Conservation (phyloP, 345 rosid species). For the Pseudoturritis turrita region DNA sequence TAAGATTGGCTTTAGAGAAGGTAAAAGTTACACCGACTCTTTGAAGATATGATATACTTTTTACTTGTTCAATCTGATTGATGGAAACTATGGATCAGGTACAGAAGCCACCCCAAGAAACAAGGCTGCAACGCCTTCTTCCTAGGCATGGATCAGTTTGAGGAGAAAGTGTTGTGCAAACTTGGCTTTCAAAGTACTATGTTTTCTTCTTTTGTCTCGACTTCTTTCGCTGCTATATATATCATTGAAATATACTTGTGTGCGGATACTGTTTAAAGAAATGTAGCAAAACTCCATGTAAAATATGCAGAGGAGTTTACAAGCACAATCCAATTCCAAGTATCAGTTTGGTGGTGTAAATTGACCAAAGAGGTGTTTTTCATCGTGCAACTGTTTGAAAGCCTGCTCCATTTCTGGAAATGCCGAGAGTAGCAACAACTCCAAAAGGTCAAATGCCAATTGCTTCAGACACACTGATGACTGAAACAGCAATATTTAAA, state of each 20-base stretch:
- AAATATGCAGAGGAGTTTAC: constrained; percentile 1
- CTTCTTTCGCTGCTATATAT: neutral
- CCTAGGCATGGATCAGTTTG: constrained; percentile 31
- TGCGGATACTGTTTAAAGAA: neutral
- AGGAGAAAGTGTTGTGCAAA: neutral
- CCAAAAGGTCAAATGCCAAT: constrained; percentile 68
- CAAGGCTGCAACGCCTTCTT: constrained; percentile 56
- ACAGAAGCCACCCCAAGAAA: constrained; percentile 82
- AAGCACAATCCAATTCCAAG: neutral
- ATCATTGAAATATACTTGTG: neutral
- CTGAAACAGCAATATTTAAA: constrained; percentile 38
- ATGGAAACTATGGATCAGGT: constrained; percentile 34
- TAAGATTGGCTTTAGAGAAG: constrained; percentile 70
- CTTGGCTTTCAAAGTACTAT: constrained; percentile 9
- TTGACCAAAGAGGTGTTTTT: constrained; percentile 74
- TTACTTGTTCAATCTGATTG: neutral
- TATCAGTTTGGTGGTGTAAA: constrained; percentile 36
- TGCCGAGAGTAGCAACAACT: constrained; percentile 65
- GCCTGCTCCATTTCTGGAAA: constrained; percentile 69
- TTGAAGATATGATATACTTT: too few species aligned
- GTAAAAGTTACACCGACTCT: neutral
- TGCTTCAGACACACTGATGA: constrained; percentile 79
- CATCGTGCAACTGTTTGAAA: constrained; percentile 64
- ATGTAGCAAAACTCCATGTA: neutral
- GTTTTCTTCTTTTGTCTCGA: constrained; percentile 11